Base-by-base conservation (phyloP, 768 basidiomycete species). In the Termitomyces sp. region DNA sequence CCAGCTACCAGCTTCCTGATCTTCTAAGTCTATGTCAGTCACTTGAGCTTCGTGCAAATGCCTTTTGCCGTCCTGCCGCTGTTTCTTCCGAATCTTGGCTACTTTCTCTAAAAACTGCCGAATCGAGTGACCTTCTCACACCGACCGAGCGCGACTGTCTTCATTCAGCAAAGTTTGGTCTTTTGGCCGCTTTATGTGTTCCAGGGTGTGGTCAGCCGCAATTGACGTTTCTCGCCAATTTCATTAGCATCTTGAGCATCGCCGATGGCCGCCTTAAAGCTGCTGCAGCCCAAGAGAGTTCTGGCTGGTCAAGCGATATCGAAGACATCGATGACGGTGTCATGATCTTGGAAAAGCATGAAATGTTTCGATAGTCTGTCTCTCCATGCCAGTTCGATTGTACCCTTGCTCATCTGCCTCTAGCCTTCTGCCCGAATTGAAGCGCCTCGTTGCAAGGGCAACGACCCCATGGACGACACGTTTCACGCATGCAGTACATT, bases 171-270 rank as follows among this genome's bases (percentile, higher is more conserved):
- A 77, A 76, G 64, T 61, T 71, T 23, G 85, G 84, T 0, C 71
- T 89, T 26, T 74, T 86, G 32, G 83, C 82, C 1, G 75, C 83
- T 1, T 74, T 86, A 1, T 85, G 84, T 64, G 81, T 82, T 63
- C 86, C 87, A 8, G 77, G 71, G 2, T 82, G 80, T 62, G 86
- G 87, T 64, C 70, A 73, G 8, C 71, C 83, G 0, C 87, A 88
- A 67, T 70, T 89, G 26, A 71, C 75, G 35, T 71, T 84, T 38
- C 70, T 82, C 52, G 74, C 78, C 35, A 82, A 86, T 60, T 77
- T 86, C 49, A 64, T 82, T 57, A 75, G 77, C 43, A 61, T 81
- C 53, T 56, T 83, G 48, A 62, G 79, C 23, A 66, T 76, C 41
- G 55, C 63, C 59, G 71, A 75, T 26, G 66, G 69, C 20, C 69